phyloP scores from a whole-genome alignment of 805 yeast species.

The Nakazawaea populi region DNA sequence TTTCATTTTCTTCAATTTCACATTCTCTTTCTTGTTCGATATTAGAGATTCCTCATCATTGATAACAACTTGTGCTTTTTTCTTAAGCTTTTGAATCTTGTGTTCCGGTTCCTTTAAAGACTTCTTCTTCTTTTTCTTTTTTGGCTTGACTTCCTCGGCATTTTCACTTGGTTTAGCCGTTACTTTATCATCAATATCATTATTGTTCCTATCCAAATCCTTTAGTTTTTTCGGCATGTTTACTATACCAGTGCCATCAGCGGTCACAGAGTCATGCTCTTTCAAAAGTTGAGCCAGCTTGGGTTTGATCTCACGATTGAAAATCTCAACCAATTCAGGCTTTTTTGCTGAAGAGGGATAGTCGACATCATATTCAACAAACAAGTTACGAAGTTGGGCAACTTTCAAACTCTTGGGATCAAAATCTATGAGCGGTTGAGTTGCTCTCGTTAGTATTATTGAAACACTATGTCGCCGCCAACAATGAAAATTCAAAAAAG shows the following conservation, averaged over 20 bases:
- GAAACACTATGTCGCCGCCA: too few relatives aligned
- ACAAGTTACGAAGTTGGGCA: constrained; percentile 62
- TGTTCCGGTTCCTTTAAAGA: neutral
- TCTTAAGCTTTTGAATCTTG: constrained; percentile 3
- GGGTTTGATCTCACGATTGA: constrained; percentile 47
- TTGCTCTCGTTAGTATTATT: constrained; percentile 19
- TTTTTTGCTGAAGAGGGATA: constrained; percentile 66
- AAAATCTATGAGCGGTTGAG: constrained; percentile 37
- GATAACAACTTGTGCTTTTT: neutral
- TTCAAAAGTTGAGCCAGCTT: constrained; percentile 35
- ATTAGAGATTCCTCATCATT: neutral
- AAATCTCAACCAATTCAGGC: constrained; percentile 54
- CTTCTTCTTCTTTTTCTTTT: constrained; percentile 3
- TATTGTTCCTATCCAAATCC: neutral
- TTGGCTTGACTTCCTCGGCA: constrained; percentile 2
- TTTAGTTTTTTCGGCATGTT: constrained; percentile 7
- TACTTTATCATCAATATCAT: neutral
- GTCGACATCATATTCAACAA: constrained; percentile 55
- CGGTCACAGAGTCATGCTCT: constrained; percentile 18
- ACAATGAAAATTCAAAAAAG: neutral
- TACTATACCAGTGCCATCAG: constrained; percentile 20
- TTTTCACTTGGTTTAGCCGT: neutral
- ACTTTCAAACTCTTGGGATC: constrained; percentile 62
- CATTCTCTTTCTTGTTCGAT: constrained; percentile 3
- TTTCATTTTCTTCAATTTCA: constrained; percentile 6